A percentile compares a stretch with the other conserved stretches of the same genome.
phyloP scores from a whole-genome alignment of 2,329 filamentous ascomycete species.

The Chalara sp. region DNA sequence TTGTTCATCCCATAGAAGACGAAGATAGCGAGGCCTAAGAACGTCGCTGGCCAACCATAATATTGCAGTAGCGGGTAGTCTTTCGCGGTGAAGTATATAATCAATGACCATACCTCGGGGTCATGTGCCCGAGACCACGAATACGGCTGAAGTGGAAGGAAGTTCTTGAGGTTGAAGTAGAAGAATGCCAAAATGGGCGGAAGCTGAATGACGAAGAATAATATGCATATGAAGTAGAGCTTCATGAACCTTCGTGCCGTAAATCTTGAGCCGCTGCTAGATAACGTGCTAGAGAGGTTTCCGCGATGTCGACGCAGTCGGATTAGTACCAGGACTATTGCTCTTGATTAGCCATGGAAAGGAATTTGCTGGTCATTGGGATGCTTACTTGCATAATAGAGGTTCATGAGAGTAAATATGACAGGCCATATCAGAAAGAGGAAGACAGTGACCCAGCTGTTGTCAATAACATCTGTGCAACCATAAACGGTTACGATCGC shows the following conservation, averaged over 20 bases:
- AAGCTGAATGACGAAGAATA: slow-evolving; percentile 42
- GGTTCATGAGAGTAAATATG: slow-evolving; percentile 44
- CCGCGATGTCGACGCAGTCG: slow-evolving; percentile 55
- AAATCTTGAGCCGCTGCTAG: slow-evolving; percentile 40
- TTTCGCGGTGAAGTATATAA: slow-evolving; percentile 37
- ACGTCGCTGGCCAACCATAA: slow-evolving; percentile 52
- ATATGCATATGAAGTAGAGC: slow-evolving; percentile 48
- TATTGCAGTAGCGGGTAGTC: slow-evolving; percentile 35
- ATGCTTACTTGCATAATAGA: slow-evolving; percentile 49
- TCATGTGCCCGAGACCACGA: slow-evolving; percentile 48
- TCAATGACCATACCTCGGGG: slow-evolving; percentile 37
- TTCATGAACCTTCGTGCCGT: slow-evolving; percentile 56
- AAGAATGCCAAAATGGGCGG: slow-evolving; percentile 47
- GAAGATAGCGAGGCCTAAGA: slow-evolving; percentile 48
- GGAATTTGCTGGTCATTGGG: no score
- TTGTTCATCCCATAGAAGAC: slow-evolving; percentile 58
- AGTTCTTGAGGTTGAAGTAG: slow-evolving; percentile 36
- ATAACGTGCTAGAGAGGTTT: slow-evolving; percentile 49
- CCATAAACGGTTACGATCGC: slow-evolving; percentile 50
- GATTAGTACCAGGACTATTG: slow-evolving; percentile 47
- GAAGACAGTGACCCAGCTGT: slow-evolving; percentile 50
- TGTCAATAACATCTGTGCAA: slow-evolving; percentile 45
- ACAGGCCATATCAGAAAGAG: slow-evolving; percentile 50
- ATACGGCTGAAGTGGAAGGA: slow-evolving; percentile 33
- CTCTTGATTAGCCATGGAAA: slow-evolving; percentile 8